Evolutionary conservation across 768 basidiomycete species (phyloP).

Genomic region (Phylloporus sp.): DNA sequence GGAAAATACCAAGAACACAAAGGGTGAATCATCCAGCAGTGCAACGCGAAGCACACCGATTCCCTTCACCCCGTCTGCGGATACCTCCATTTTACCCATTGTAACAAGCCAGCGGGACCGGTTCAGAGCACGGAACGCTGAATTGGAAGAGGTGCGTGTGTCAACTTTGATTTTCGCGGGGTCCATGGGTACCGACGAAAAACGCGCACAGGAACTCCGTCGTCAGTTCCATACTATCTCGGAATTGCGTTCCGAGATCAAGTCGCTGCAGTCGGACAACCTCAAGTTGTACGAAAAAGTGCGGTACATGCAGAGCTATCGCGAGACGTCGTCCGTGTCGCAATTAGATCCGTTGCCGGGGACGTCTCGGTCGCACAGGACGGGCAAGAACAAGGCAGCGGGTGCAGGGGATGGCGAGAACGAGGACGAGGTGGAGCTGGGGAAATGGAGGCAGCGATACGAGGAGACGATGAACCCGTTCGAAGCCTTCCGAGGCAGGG

Average conservation of each 20-base stretch:
- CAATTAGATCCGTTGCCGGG: slow-evolving; percentile 66
- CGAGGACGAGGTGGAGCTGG: slow-evolving; percentile 60
- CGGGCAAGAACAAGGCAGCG: slow-evolving; percentile 1
- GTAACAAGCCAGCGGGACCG: slow-evolving; percentile 96
- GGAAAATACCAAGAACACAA: slow-evolving; percentile 14
- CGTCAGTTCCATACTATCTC: slow-evolving; percentile 94
- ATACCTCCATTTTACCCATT: slow-evolving; percentile 95
- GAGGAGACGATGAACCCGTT: slow-evolving; percentile 99
- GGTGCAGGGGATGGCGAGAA: slow-evolving; percentile 26
- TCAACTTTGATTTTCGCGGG: background rate
- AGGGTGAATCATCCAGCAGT: slow-evolving; percentile 16
- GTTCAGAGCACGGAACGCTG: slow-evolving; percentile 95
- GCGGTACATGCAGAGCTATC: slow-evolving; percentile 96
- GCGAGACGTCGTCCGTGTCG: slow-evolving; percentile 63
- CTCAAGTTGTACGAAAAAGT: slow-evolving; percentile 99
- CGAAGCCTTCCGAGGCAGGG: slow-evolving; percentile 92
- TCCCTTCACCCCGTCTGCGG: slow-evolving; percentile 68
- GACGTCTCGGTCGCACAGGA: slow-evolving; percentile 16
- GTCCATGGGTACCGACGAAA: background rate
- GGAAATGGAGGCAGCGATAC: slow-evolving; percentile 86
- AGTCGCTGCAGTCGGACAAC: slow-evolving; percentile 89
- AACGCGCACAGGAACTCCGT: slow-evolving; percentile 66
- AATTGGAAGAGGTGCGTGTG: slow-evolving; percentile 79
- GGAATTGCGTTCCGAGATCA: slow-evolving; percentile 88
- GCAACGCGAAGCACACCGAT: slow-evolving; percentile 54